Base-by-base conservation (phyloP, 208 protist species). In the Porcisia hertigi region DNA sequence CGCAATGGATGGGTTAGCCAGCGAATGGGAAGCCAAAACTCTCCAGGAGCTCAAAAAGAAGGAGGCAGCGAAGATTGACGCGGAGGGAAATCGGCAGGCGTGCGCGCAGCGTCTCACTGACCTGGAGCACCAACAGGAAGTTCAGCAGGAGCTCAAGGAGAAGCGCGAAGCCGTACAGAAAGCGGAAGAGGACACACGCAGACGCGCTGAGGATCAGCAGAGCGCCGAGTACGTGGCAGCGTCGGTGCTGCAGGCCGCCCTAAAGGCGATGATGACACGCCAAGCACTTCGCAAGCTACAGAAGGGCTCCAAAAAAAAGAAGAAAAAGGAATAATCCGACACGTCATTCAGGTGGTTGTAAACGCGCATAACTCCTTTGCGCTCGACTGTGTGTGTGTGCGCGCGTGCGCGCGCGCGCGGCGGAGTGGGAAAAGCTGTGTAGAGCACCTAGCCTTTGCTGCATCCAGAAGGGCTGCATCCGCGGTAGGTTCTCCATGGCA, bases 251-350 rank as follows among this genome's bases (percentile, higher is more conserved):
- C 82, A 97, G 80, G 84, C 95, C 8, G 92, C 93, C 12, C 83
- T 97, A 23, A 88, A 89, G 71, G 91, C 85, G 5, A 91, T 95
- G 86, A 87, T 97, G 71, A 94, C 91, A 39, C 93, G 93, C 3
- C 75, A 92, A 18, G 83, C 91, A 2, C 65, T 96, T 23, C 80
- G 71, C 34, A 88, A 88, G 79, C 69, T 89, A 66, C 90, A 92
- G 79, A 97, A 95, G 84, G 92, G 90, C 75, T 77, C 69, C 30
- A 90, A 88, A 71, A 97, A 90, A 70, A 88, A 88, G 57, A 91
- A 89, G 72, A 85, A 86, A 58, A 86, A 65, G 36, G 34, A 52
- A 16, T 71, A 58, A 36, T 43, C 45, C n/a, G 25, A 39, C 30
- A 34, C 7, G n/a, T 3, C 23, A n/a, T n/a, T 20, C 25, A 4